Conservation (phyloP, 2,329 filamentous ascomycete genomes). For the Calonectria leucothoes region DNA sequence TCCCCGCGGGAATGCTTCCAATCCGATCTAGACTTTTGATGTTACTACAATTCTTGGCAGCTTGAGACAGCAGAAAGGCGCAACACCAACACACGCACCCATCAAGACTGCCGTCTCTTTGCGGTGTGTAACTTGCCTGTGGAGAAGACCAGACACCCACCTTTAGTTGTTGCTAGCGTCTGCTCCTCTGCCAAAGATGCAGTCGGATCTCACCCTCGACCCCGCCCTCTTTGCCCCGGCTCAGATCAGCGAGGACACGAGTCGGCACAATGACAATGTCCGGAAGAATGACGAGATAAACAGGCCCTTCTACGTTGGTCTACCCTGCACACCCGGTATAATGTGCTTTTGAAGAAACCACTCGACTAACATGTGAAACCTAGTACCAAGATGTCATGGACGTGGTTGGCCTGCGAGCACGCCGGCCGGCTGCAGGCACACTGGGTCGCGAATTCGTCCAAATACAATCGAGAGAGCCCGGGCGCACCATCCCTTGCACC, state of each 20-base stretch:
- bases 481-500: slow-evolving; percentile 4
- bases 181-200: slow-evolving; percentile 9
- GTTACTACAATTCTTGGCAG: not conserved
- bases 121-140: not conserved
- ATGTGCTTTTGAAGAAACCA: not conserved
- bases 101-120: not conserved
- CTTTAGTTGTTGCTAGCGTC: not conserved
- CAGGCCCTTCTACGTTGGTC: slow-evolving; percentile 2
- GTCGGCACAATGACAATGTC: not conserved
- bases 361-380: not conserved
- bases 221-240: not conserved
- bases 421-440: not conserved
- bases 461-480: slow-evolving; percentile 7
- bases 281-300: slow-evolving; percentile 6
- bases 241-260: not conserved
- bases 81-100: not conserved
- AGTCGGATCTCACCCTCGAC: slow-evolving; percentile 12
- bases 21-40: not conserved
- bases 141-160: not conserved
- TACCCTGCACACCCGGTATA: too few species aligned
- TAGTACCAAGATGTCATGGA: not conserved
- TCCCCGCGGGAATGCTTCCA: not conserved
- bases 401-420: not conserved
- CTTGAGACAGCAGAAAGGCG: too few species aligned
- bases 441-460: not conserved